Percentiles rank a stretch among this genome's conserved stretches.
These are phyloP conservation scores for Gracilaria domingensis DNA, from an alignment of 23 red algal species.

Conservation along the genomic window DNA sequence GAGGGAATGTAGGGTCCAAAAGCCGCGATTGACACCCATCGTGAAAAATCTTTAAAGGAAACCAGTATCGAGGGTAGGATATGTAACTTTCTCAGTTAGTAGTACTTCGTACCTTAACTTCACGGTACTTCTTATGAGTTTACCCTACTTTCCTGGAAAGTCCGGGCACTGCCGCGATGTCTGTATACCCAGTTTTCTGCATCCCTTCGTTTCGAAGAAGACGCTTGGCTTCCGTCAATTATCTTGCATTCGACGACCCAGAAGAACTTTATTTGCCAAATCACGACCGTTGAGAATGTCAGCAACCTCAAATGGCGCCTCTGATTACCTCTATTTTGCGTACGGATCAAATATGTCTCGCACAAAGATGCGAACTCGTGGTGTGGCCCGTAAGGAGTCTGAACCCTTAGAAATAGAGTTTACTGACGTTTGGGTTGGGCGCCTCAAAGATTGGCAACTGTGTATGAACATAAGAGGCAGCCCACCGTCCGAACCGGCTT, in stretches of 20 bases:
- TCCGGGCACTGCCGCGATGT: not conserved
- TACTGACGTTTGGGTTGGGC: not conserved
- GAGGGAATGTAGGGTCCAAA: too few species aligned
- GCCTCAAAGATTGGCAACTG: not conserved
- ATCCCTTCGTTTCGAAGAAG: not conserved
- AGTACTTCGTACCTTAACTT: too few species aligned
- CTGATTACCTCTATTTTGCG: constrained; percentile 4
- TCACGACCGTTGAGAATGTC: not conserved
- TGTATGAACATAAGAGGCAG: not conserved
- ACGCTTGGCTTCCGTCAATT: not conserved
- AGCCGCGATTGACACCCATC: too few species aligned
- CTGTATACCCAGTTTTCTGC: not conserved
- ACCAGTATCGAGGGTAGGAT: too few species aligned
- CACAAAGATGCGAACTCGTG: not conserved
- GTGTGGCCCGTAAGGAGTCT: not conserved
- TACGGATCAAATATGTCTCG: constrained; percentile 24
- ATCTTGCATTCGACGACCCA: not conserved
- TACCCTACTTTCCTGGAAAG: not conserved
- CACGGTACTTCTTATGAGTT: not conserved
- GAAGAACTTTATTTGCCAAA: not conserved
- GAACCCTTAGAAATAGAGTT: not conserved
- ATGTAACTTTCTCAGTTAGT: too few species aligned
- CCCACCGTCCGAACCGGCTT: not conserved
- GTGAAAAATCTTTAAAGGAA: too few species aligned
- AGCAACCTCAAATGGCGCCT: not conserved